phyloP scores from a whole-genome alignment of 176 grass and related monocot genomes.

The Cocos nucifera region DNA sequence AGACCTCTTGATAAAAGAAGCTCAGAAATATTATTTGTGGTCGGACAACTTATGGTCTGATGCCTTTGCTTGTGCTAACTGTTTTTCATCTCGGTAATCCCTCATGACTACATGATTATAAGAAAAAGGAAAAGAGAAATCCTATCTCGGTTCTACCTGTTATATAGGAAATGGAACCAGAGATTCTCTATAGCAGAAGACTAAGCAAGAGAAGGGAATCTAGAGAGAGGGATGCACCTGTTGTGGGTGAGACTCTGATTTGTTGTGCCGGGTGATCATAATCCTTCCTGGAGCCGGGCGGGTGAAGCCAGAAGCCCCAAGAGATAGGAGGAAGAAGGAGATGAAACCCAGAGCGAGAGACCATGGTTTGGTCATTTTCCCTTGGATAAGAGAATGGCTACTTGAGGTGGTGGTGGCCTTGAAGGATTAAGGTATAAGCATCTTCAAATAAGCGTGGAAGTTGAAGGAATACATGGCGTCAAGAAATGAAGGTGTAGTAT shows the following conservation, averaged over 20 bases:
- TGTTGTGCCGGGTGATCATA: slow-evolving; percentile 38
- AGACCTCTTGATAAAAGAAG: too few relatives aligned
- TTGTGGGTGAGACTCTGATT: slow-evolving; percentile 49
- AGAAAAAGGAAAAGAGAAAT: too few relatives aligned
- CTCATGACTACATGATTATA: neutral
- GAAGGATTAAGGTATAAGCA: too few relatives aligned
- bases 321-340: slow-evolving; percentile 15
- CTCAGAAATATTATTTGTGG: too few relatives aligned
- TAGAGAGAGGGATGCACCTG: slow-evolving; percentile 32
- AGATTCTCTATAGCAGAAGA: neutral
- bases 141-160: neutral
- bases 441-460: too few relatives aligned
- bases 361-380: neutral
- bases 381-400: too few relatives aligned
- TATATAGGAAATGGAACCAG: neutral
- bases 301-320: slow-evolving; percentile 20
- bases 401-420: too few relatives aligned
- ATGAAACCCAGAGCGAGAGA: neutral
- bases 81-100: too few relatives aligned
- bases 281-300: slow-evolving; percentile 46
- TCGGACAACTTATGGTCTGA: too few relatives aligned
- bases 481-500: too few relatives aligned
- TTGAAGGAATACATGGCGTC: too few relatives aligned
- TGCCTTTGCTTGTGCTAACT: too few relatives aligned
- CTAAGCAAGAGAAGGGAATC: neutral